Conservation (phyloP, 371 early-diverging fungal species). For the Mortierella sp. region DNA sequence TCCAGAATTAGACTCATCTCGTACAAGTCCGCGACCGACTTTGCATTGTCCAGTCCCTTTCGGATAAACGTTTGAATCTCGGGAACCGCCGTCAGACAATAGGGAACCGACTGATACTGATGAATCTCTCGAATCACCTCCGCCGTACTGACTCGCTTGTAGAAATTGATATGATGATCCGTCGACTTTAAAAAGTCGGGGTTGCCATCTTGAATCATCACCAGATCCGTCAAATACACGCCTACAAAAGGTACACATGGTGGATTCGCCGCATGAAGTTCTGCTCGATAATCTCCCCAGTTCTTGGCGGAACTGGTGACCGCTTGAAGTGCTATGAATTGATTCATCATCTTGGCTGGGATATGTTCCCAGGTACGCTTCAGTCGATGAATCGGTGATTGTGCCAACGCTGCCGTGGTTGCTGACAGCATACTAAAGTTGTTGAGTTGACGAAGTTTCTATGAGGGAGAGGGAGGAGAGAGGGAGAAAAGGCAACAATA, state of each 20-base stretch:
- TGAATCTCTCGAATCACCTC: slow-evolving; percentile 93
- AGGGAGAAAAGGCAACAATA: background rate
- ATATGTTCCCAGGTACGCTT: slow-evolving; percentile 87
- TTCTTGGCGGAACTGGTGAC: slow-evolving; percentile 86
- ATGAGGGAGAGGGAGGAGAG: background rate
- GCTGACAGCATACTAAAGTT: slow-evolving; percentile 95
- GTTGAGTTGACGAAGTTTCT: slow-evolving; percentile 79
- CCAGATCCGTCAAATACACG: slow-evolving; percentile 89
- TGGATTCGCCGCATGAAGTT: slow-evolving; percentile 86
- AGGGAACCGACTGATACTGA: slow-evolving; percentile 91
- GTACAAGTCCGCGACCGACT: slow-evolving; percentile 74
- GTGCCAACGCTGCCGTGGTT: slow-evolving; percentile 89
- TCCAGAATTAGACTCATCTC: slow-evolving; percentile 75
- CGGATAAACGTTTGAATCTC: slow-evolving; percentile 85
- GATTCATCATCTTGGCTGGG: slow-evolving; percentile 67
- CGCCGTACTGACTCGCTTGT: slow-evolving; percentile 88
- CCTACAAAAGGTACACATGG: slow-evolving; percentile 95
- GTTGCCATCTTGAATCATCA: slow-evolving; percentile 95
- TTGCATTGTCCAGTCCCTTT: slow-evolving; percentile 63
- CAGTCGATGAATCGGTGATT: slow-evolving; percentile 91
- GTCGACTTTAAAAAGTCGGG: slow-evolving; percentile 74
- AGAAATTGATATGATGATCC: slow-evolving; percentile 83
- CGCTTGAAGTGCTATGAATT: slow-evolving; percentile 57
- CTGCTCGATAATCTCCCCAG: slow-evolving; percentile 87
- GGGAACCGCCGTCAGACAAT: slow-evolving; percentile 76